Evolutionary conservation across 768 basidiomycete species (phyloP).

Genomic region (Boletus vermiculosoides): DNA sequence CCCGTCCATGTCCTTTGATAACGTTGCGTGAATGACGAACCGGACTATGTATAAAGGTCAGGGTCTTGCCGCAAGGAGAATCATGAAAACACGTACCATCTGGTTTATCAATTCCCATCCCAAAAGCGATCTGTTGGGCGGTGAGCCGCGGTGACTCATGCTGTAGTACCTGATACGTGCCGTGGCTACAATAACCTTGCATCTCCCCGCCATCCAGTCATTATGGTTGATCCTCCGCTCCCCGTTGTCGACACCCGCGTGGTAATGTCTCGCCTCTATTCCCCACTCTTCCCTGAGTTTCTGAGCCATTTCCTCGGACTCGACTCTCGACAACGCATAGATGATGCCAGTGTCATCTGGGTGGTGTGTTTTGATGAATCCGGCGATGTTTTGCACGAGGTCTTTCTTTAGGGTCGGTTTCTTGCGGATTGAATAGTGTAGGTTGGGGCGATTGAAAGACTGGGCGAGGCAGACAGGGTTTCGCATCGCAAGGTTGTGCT

Average conservation of each 20-base stretch:
- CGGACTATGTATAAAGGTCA: constrained; percentile 55
- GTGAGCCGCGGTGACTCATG: constrained; percentile 1
- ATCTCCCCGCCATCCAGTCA: constrained; percentile 71
- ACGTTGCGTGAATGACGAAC: constrained; percentile 84
- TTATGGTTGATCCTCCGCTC: constrained; percentile 64
- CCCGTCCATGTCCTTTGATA: constrained; percentile 85
- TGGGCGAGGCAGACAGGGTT: constrained; percentile 61
- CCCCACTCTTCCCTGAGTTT: constrained; percentile 56
- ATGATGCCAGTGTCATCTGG: constrained; percentile 72
- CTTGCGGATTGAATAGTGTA: constrained; percentile 65
- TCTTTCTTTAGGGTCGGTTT: constrained; percentile 46
- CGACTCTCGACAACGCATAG: constrained; percentile 70
- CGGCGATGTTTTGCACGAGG: constrained; percentile 58
- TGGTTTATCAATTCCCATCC: constrained; percentile 94
- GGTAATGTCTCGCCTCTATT: constrained; percentile 75
- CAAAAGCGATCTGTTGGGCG: constrained; percentile 77
- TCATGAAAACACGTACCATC: constrained; percentile 48
- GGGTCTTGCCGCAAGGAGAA: neutral
- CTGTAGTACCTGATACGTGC: constrained; percentile 41
- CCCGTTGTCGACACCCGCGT: constrained; percentile 67
- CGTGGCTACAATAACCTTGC: constrained; percentile 90
- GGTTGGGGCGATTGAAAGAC: constrained; percentile 93
- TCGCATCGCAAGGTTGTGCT: constrained; percentile 60
- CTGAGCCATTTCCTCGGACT: constrained; percentile 79
- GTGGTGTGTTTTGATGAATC: constrained; percentile 63